Evolutionary conservation across 1,139 yeast genomes (phyloP).

Genomic region (Candida neerlandica): DNA sequence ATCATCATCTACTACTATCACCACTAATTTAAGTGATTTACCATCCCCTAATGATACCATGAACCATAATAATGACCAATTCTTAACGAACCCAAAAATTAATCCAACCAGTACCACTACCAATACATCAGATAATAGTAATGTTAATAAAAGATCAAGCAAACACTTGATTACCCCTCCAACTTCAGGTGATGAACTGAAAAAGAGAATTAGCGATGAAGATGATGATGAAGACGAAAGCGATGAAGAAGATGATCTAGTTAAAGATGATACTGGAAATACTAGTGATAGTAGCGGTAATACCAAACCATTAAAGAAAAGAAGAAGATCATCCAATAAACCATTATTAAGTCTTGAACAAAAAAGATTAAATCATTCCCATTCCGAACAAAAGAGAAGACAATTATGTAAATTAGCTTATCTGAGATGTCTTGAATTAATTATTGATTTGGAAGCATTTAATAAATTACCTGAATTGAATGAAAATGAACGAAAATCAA

Average conservation of each 20-base stretch:
- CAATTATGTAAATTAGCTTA: slow-evolving; percentile 68
- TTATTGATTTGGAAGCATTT: slow-evolving; percentile 46
- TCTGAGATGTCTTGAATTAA: slow-evolving; percentile 48
- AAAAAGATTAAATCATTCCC: slow-evolving; percentile 70
- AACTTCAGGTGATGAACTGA: slow-evolving; percentile 16
- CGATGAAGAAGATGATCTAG: slow-evolving; percentile 13
- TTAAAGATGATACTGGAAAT: slow-evolving; percentile 4
- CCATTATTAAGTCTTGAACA: slow-evolving; percentile 64
- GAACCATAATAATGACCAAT: slow-evolving; percentile 1
- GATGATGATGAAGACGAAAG: slow-evolving; percentile 19
- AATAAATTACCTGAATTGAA: slow-evolving; percentile 29
- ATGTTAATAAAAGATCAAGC: neutral
- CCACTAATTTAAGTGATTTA: slow-evolving; percentile 20
- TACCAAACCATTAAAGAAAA: slow-evolving; percentile 23
- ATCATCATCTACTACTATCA: slow-evolving; percentile 13
- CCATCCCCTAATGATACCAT: slow-evolving; percentile 35
- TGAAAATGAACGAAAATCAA: slow-evolving; percentile 34
- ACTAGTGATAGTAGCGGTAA: slow-evolving; percentile 9
- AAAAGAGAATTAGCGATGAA: slow-evolving; percentile 14
- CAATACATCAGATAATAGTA: neutral
- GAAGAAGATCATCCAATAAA: slow-evolving; percentile 39
- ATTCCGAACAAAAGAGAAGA: slow-evolving; percentile 76
- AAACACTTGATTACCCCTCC: slow-evolving; percentile 17
- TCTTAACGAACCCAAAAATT: neutral
- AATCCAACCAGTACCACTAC: neutral